These are phyloP conservation scores for Cinnamomum chago DNA, from an alignment of 164 flowering plant genomes.

Conservation along the genomic window DNA sequence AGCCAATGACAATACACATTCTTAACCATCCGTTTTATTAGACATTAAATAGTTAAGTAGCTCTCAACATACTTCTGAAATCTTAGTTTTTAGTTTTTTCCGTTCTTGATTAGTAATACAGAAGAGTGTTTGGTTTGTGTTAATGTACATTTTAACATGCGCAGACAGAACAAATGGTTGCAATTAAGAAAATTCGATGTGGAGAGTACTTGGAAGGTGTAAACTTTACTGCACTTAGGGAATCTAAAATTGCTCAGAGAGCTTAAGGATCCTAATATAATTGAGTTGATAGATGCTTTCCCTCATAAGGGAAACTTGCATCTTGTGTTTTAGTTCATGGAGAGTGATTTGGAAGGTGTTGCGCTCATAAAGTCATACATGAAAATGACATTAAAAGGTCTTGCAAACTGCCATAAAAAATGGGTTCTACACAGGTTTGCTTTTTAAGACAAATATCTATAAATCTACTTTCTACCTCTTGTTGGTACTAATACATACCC, in stretches of 20 bases:
- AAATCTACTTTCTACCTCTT: constrained; percentile 6
- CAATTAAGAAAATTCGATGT: constrained; percentile 90
- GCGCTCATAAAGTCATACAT: constrained; percentile 80
- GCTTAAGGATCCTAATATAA: constrained; percentile 83
- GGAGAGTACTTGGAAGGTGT: constrained; percentile 96
- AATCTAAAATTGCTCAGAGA: constrained; percentile 91
- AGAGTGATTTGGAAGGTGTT: constrained; percentile 84
- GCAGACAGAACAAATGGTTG: constrained; percentile 83
- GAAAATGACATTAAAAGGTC: constrained; percentile 94
- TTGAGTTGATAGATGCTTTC: constrained; percentile 87
- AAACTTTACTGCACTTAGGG: constrained; percentile 89
- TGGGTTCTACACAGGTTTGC: constrained; percentile 90
- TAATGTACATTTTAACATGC: constrained; percentile 1
- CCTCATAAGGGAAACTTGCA: constrained; percentile 95
- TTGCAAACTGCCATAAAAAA: constrained; percentile 83
- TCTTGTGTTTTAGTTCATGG: constrained; percentile 97
- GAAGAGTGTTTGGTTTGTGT: not conserved
- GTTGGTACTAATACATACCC: not conserved
- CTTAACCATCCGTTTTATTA: too few relatives aligned
- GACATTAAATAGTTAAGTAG: too few relatives aligned
- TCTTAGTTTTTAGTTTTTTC: too few relatives aligned
- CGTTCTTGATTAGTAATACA: too few relatives aligned
- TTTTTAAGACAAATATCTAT: not conserved
- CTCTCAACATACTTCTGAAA: too few relatives aligned
- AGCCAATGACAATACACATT: too few relatives aligned